Evolutionary conservation across 176 grass and related monocot species (phyloP), one percentile per base, ranked within the genome.

Genomic region (Bonia amplexicaulis): DNA sequence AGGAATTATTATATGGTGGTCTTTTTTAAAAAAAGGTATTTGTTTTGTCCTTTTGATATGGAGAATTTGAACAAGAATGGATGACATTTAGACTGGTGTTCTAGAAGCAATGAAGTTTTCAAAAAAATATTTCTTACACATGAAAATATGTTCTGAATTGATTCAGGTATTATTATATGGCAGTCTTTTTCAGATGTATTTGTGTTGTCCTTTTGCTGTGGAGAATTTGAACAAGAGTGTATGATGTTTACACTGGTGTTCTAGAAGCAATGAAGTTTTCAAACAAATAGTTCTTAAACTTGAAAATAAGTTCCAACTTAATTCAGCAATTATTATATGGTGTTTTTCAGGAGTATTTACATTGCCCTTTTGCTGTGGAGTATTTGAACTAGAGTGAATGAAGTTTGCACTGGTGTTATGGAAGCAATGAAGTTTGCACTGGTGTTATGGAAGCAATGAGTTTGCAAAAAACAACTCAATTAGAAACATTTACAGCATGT

Each of bases 201-300:
- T 51, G 48, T 51, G 48, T 51, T 16, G 48, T 51, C 14, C 48
- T 51, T 51, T 16, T 51, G 15, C 14, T 51, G 48, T 16, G 48
- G 48, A 51, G 12, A 51, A 51, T 51, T 51, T 51, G 48, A 51
- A 51, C 48, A 51, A 51, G n/a, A 55, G 19, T 46, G 23, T 54
- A 66, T 53, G 46, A 67, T 73, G 23, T 71, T 37, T 49, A 37
- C 15, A 16, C 11, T 71, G 5, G 12, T 74, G 20, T 74, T 84
- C 51, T 75, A 31, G 33, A 49, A 75, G 71, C 59, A 75, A 41
- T 53, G 70, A 64, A 73, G 26, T 80, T 72, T 73, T 31, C 42
- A 71, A 73, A 52, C 9, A 80, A 80, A 40, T 51, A 51, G 14
- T 51, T 51, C 48, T 6, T 51, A 51, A 5, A 51, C 48, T 17